Base-by-base conservation (phyloP, 768 basidiomycete genomes). In the Pleurotus sapidus region DNA sequence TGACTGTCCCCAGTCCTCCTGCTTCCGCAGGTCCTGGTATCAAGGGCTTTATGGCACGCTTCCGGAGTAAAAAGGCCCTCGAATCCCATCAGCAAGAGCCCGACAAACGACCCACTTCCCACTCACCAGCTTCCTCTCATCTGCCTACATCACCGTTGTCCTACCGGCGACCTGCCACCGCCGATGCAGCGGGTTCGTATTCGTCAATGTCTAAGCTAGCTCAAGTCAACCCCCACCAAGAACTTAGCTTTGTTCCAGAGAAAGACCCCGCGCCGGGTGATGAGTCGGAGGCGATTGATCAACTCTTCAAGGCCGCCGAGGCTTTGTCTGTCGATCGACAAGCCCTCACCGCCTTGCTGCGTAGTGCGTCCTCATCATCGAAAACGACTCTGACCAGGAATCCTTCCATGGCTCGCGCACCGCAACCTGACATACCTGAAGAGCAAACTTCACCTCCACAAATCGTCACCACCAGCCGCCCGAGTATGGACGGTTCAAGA, bases 31-130 rank as follows among this genome's bases (percentile, higher is more conserved):
- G 85, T 17, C 91, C 91, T 34, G 87, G 89, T 18, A 65, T 93
- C 23, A 89, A 84, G 68, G 87, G 90, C 12, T 87, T 93, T 69
- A 91, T 93, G 82, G 83, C 89, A 25, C 84, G 88, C 27, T 89
- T 93, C 67, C 80, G 89, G 38, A 70, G 72, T 34, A 80, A 79
- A 60, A 76, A 75, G 55, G 64, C 71, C 46, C 65, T 67, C 9
- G 77, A 77, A 60, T 59, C 67, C 23, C 64, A 71, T 1, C 30
- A 34, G 30, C 56, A 65, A 38, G 64, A 70, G 14, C 60, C 67
- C 37, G 72, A 73, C 38, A 63, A 59, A n/a, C 63, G 62, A 11
- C 46, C 58, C 14, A 63, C 69, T 8, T 71, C 75, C 5, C 70
- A 72, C 24, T 63, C 67, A 23, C 64, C 61, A 5, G 60, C 65